These are phyloP conservation scores for Schrenkiella parvula DNA, from an alignment of 345 rosid genomes.

Conservation along the genomic window DNA sequence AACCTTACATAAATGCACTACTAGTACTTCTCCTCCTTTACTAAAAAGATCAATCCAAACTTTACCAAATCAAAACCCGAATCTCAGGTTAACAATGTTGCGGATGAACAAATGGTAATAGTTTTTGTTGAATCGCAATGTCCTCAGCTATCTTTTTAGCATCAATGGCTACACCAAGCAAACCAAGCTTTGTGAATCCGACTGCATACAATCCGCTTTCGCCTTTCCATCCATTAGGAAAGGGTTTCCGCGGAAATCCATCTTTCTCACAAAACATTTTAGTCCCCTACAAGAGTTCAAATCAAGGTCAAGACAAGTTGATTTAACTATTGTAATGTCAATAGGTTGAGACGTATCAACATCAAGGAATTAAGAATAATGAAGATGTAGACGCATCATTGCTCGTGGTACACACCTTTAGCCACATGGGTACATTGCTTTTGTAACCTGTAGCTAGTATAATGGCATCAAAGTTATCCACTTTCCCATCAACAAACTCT, in stretches of 20 bases:
- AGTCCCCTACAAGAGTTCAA: constrained; percentile 38
- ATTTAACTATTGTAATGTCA: background rate
- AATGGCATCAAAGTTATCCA: constrained; percentile 60
- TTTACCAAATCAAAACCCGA: background rate
- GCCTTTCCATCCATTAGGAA: constrained; percentile 86
- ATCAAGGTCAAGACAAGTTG: background rate
- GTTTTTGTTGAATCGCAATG: constrained; percentile 39
- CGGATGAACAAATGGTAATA: background rate
- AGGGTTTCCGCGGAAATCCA: constrained; percentile 56
- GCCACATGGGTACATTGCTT: constrained; percentile 79
- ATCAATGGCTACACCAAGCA: constrained; percentile 71
- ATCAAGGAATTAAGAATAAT: constrained; percentile 24
- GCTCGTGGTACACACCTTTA: constrained; percentile 51
- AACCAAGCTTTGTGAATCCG: constrained; percentile 76
- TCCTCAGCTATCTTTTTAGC: constrained; percentile 67
- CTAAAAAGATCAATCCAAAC: background rate
- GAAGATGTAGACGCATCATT: constrained; percentile 25
- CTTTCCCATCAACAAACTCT: constrained; percentile 74
- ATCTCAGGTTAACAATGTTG: constrained; percentile 12
- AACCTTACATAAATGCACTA: constrained; percentile 22
- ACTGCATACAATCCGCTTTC: constrained; percentile 68
- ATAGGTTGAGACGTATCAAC: background rate
- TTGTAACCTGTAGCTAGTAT: constrained; percentile 86
- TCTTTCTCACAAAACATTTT: constrained; percentile 61
- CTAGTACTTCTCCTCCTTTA: background rate